These are phyloP conservation scores for Oemleria cerasiformis DNA, from an alignment of 306 rosid genomes.

Conservation along the genomic window DNA sequence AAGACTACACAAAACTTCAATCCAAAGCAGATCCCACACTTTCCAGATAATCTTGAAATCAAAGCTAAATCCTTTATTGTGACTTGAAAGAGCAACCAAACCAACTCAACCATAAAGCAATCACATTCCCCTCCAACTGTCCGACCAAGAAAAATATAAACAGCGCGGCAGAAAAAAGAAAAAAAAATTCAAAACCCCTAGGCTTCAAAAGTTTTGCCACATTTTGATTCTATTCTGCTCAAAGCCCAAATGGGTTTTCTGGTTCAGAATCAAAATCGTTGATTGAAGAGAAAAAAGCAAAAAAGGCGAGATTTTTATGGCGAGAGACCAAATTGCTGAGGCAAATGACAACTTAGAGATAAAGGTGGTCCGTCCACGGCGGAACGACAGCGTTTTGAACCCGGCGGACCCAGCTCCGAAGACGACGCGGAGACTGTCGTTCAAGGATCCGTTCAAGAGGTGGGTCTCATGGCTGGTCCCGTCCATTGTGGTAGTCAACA, in stretches of 20 bases:
- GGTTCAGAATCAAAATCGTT: constrained; percentile 28
- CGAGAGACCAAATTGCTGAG: constrained; percentile 32
- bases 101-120: not conserved
- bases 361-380: constrained; percentile 47
- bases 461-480: constrained; percentile 81
- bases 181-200: not conserved
- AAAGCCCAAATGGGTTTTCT: constrained; percentile 11
- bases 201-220: constrained; percentile 8
- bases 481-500: constrained; percentile 55
- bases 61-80: not conserved
- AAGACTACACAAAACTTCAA: not conserved
- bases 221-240: not conserved
- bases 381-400: constrained; percentile 25
- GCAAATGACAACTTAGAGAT: constrained; percentile 35
- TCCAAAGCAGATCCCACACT: constrained; percentile 1
- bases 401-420: constrained; percentile 22
- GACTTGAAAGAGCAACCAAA: constrained; percentile 4
- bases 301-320: constrained; percentile 29
- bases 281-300: not conserved
- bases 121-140: not conserved
- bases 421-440: constrained; percentile 7
- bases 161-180: not conserved
- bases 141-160: not conserved
- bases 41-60: not conserved
- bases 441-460: constrained; percentile 39